These are phyloP conservation scores for Aureobasidium sp. DNA, from an alignment of 2,329 filamentous ascomycete genomes.

Conservation along the genomic window DNA sequence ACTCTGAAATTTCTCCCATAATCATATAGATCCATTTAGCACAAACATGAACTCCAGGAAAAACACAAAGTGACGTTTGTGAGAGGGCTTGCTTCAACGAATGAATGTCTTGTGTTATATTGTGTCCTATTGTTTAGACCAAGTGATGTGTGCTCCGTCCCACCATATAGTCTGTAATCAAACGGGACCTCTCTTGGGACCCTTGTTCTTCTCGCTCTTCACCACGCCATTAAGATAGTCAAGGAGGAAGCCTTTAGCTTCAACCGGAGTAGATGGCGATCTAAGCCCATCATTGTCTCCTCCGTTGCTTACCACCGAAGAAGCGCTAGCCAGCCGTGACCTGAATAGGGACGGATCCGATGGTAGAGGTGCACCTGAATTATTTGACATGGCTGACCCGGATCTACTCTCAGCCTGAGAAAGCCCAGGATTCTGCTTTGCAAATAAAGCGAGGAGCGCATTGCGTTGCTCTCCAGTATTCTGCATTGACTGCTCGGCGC, in stretches of 20 bases:
- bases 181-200: conserved; percentile 1
- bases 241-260: conserved; percentile 31
- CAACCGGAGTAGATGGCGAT: conserved; percentile 23
- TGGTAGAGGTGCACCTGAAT: conserved; percentile 3
- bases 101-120: not conserved
- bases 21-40: too few relatives aligned
- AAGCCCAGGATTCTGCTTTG: conserved; percentile 9
- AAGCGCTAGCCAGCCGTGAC: conserved; percentile 23
- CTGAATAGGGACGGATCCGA: conserved; percentile 12
- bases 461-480: conserved; percentile 12
- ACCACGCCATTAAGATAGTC: conserved; percentile 32
- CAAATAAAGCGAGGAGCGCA: conserved; percentile 19
- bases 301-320: conserved; percentile 19
- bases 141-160: not conserved
- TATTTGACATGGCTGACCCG: conserved; percentile 5
- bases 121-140: not conserved
- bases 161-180: not conserved
- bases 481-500: not conserved
- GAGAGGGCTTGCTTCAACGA: not conserved
- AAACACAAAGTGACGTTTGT: not conserved
- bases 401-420: conserved; percentile 11
- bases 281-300: conserved; percentile 17
- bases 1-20: too few relatives aligned
- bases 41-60: too few relatives aligned
- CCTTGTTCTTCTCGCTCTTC: conserved; percentile 18